Evolutionary conservation across 179 eudicot genomes (phyloP), one percentile per base, ranked within the genome.

Genomic region (Drosera spatulata): DNA sequence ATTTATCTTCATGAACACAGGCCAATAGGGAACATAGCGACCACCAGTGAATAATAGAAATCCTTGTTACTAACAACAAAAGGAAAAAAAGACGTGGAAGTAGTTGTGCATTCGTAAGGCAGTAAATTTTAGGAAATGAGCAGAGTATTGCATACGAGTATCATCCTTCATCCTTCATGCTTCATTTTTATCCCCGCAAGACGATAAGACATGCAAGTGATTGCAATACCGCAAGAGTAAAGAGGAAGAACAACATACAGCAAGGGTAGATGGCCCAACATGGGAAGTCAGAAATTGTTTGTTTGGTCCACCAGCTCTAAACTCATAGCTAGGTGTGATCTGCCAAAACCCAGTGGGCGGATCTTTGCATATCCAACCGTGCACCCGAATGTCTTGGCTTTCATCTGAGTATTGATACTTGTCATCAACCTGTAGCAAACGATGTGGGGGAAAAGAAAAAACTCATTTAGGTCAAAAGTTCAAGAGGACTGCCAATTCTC

Each of bases 281-380:
- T 94, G 99, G 49, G 99, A 94, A 41, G 97, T 86, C 42, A 94
- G 94, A 55, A 89, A 83, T 59, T 94, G 99, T 55, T 94, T 94
- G 64, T 83, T 69, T 5, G 99, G 94, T 9, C 99, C 99, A 13
- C 99, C 99, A 5, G 99, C 61, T 13, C 99, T 86, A 56, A 89
- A 94, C 78, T 89, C 99, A 58, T 69, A 82, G 13, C 95, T 86
- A 2, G 99, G 94, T 43, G 95, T 89, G 63, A 94, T 90, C 66
- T 84, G 95, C 99, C 99, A 94, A 61, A 94, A 86, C 7, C 99
- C 99, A 56, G 74, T 78, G 0, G 85, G 79, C n/a, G 95, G 93
- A 50, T 86, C 84, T 71, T 61, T 72, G 53, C 80, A 76, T 12
- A 89, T 82, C 88, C 90, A 94, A 1, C 99, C 99, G 53, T 94